Base-by-base conservation (phyloP, 2,329 filamentous ascomycete genomes). In the Claviceps sp. region DNA sequence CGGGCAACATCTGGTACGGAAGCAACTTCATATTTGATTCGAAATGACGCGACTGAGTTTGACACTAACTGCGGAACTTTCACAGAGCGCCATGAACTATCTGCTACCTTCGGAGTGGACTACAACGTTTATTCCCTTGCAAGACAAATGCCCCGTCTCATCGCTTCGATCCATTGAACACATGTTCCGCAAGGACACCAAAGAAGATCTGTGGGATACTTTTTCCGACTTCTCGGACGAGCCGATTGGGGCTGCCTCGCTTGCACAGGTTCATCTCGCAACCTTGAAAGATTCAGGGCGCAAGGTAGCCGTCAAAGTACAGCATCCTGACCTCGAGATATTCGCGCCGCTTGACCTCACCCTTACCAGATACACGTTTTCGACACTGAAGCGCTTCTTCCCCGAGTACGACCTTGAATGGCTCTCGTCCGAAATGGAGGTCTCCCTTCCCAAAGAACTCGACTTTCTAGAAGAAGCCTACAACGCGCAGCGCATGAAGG, bases 391-490 rank as follows among this genome's bases (percentile, higher is more conserved):
- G 68, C 79, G 80, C 54, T 96, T 91, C 74, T 98, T 98, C 63
- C 94, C 94, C 2, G 90, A 97, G 60, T 98, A 98, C 67, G 93
- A 98, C 66, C 76, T 98, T 30, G 90, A 95, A 63, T 98, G 93
- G 93, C 73, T 98, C 9, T 90, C 89, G 1, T 82, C 84, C 7
- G 93, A 98, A 68, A 94, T 98, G 85, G 88, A 96, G 54, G 70
- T 82, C 20, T 96, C 89, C 2, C 71, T 98, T 6, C 93, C 93
- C 0, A 84, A 91, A 64, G 93, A 98, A 67, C 75, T 98, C 50
- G 86, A 98, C 65, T 98, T 98, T 63, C 74, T 80, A 41, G 81
- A 82, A 60, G 93, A 98, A 65, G 93, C 86, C 4, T 70, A 82
- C 50, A 98, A 98, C 66, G 90, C 94, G 9, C 78, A 75, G 46